Percentiles rank a stretch among this genome's conserved stretches.
phyloP scores from a whole-genome alignment of 495 filamentous ascomycete genomes.

The Cryomyces antarcticus region DNA sequence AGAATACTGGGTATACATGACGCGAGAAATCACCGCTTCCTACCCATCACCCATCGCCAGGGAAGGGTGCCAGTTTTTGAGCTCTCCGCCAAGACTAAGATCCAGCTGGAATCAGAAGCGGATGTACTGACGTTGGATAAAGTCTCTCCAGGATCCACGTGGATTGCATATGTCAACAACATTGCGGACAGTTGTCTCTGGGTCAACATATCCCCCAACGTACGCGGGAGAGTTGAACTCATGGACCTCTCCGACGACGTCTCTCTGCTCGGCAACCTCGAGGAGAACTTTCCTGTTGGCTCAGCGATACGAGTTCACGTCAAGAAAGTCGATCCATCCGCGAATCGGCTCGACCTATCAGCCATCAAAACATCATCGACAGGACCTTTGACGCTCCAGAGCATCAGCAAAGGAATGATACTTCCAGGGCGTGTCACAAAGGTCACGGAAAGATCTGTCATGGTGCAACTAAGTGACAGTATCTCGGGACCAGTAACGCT shows the following conservation, averaged over 20 bases:
- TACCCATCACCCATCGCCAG: constrained; percentile 71
- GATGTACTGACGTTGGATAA: constrained; percentile 49
- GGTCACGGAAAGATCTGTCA: constrained; percentile 58
- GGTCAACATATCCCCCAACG: constrained; percentile 79
- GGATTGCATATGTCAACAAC: constrained; percentile 79
- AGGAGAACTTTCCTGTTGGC: constrained; percentile 72
- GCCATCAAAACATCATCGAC: constrained; percentile 35
- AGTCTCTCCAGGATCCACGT: constrained; percentile 44
- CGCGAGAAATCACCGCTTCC: constrained; percentile 71
- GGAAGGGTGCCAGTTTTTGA: constrained; percentile 67
- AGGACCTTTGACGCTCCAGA: constrained; percentile 40
- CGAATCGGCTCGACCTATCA: constrained; percentile 62
- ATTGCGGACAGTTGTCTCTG: constrained; percentile 54
- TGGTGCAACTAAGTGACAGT: constrained; percentile 64
- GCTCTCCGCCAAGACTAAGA: constrained; percentile 62
- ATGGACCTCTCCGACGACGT: constrained; percentile 77
- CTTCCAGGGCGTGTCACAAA: constrained; percentile 69
- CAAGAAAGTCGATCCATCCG: constrained; percentile 47
- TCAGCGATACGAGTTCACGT: constrained; percentile 66
- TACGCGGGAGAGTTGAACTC: constrained; percentile 60
- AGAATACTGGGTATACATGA: constrained; percentile 76
- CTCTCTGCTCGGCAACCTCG: constrained; percentile 48
- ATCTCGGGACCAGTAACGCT: constrained; percentile 56
- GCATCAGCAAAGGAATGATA: constrained; percentile 56
- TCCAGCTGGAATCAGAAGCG: constrained; percentile 32